Percentiles rank a stretch among this genome's conserved stretches.
These are phyloP conservation scores for Nannizziopsis barbatae DNA, from an alignment of 2,329 filamentous ascomycete genomes.

Conservation along the genomic window DNA sequence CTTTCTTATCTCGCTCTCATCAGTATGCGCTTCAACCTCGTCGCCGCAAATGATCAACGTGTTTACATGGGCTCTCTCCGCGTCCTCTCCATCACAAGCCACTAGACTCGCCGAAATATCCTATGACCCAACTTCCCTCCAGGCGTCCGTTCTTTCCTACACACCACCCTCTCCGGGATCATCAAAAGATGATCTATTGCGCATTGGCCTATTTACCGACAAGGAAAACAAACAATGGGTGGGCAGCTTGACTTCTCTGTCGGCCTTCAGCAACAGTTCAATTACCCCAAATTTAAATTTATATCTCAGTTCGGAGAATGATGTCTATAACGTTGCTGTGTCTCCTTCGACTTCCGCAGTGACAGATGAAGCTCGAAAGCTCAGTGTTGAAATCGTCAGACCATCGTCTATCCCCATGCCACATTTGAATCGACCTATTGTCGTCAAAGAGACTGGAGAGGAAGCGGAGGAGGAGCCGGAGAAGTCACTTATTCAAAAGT, in stretches of 20 bases:
- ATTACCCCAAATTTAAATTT: conserved; percentile 25
- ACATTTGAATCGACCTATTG: conserved; percentile 31
- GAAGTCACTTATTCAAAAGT: conserved; percentile 35
- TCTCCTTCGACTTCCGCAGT: conserved; percentile 15
- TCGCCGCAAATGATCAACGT: conserved; percentile 24
- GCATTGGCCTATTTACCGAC: conserved; percentile 41
- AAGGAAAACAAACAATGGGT: conserved; percentile 30
- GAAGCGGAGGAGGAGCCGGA: conserved; percentile 30
- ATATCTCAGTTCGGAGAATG: conserved; percentile 28
- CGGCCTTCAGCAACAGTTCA: conserved; percentile 21
- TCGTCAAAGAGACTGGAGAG: conserved; percentile 27
- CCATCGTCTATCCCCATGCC: conserved; percentile 27
- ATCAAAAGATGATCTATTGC: conserved; percentile 37
- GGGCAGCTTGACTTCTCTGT: conserved; percentile 31
- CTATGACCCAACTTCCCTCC: conserved; percentile 31
- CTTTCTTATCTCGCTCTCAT: conserved; percentile 16
- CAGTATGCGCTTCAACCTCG: conserved; percentile 15
- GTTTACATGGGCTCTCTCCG: conserved; percentile 29
- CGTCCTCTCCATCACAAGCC: conserved; percentile 23
- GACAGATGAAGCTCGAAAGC: conserved; percentile 2
- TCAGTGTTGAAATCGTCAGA: conserved; percentile 27
- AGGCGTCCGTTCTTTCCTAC: conserved; percentile 30
- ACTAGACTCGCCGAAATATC: conserved; percentile 31
- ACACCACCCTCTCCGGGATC: conserved; percentile 23
- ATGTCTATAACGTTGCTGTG: conserved; percentile 33